Base-by-base conservation (phyloP, 441 rosid species). In the Geranium incanum region DNA sequence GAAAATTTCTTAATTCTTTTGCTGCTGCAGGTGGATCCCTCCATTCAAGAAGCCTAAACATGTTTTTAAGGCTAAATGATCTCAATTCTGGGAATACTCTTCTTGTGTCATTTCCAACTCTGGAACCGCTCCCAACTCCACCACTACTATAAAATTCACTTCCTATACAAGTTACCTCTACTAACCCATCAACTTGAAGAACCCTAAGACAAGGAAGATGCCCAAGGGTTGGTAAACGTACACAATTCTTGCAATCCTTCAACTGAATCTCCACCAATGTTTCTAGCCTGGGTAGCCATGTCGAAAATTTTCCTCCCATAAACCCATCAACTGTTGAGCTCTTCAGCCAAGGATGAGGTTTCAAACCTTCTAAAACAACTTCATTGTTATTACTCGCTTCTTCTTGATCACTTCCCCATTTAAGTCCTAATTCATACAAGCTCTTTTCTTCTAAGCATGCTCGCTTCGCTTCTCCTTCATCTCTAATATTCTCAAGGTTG, bases 1-100 rank as follows among this genome's bases (percentile, higher is more conserved):
- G 84, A 66, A 80, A 80, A 36, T 45, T 45, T 45, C 52, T 66
- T 59, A 41, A 60, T 12, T 7, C 37, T 59, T 6, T 2, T 36
- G 28, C 38, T 64, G 13, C 21, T 18, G 13, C 45, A 2, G 70
- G 63, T 21, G n/a, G 52, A 2, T 45, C 52, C 52, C 13, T 23
- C 70, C 75, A 72, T 38, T 48, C 75, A 8, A 65, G 70, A 6
- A 48, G 16, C 8, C 16, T 15, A 0, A 8, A 9, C 75, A 66
- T 65, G 6, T 36, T 18, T 19, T 48, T 28, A 45, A 55, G 62
- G 21, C 21, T 18, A 16, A 55, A 15, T 16, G 19, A 4, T 64
- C 12, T 71, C 62, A 71, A 66, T 21, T 69, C 28, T 41, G 69
- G 69, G 23, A 64, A 71, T 15, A 19, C 52, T 45, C n/a, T 43